Base-by-base conservation (phyloP, 768 basidiomycete species). In the Thelephora aurantiotincta region DNA sequence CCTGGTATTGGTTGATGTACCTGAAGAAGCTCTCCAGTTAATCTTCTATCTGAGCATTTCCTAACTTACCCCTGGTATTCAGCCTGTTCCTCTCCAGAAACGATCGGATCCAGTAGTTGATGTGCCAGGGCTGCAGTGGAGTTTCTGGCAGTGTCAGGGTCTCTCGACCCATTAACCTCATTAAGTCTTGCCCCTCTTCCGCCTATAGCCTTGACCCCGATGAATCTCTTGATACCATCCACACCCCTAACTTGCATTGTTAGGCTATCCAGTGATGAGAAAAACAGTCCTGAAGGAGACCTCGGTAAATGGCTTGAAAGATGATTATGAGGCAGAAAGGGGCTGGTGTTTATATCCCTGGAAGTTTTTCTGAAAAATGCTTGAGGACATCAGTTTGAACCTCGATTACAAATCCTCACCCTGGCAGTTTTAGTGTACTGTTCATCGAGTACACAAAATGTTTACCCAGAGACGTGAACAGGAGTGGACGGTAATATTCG, bases 401-500 rank as follows among this genome's bases (percentile, higher is more conserved):
- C 22, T 45, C 35, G 35, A 42, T n/a, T 20, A 11, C 22, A 26
- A 41, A 43, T 38, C 33, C 80, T 46, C 53, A 84, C 88, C 84
- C 86, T 26, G 85, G 84, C 2, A 89, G 68, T 58, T 86, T 88
- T 44, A 84, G 62, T 3, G 87, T 90, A 54, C 82, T 86, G 51
- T 89, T 90, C 82, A 93, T 91, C n/a, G 80, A 82, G 65, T 81
- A 92, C 11, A 85, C 87, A 63, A 92, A 92, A 58, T 91, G 89
- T 58, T 89, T 86, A 14, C 81, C 83, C 46, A 93, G 64, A 4
- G 81, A 80, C 0, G 91, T 93, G 64, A 90, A 90, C 44, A 90
- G 59, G 47, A 80, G 61, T 9, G 91, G 90, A 5, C 87, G 70
- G 56, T 94, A 94, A 64, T 92, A 92, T 59, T 89, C 86, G 2